Base-by-base conservation (phyloP, 768 basidiomycete species). In the Xerocomus brunneocitrinus region DNA sequence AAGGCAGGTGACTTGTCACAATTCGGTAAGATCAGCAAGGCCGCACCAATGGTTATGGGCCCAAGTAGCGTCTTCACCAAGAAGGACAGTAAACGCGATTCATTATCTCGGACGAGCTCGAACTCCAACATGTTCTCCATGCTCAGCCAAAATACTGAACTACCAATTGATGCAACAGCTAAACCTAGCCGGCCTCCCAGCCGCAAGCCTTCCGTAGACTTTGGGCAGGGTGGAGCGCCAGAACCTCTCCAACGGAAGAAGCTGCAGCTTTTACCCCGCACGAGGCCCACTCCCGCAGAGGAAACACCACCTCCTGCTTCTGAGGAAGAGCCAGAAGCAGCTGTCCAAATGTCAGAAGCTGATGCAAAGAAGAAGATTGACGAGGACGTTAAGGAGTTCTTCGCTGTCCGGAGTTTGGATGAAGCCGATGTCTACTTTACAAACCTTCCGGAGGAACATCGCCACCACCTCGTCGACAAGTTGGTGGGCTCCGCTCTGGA, bases 391-490 rank as follows among this genome's bases (percentile, higher is more conserved):
- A 91, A 90, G 71, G 92, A 98, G 75, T 89, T 92, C 75, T 93
- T 87, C 70, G 81, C 77, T 58, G 83, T 91, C 61, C 87, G 90
- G 59, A 88, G 85, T 63, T 68, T 97, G 52, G 85, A 87, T 32
- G 95, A 97, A 69, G 93, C 90, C 12, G 91, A 91, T 60, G 80
- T 80, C 25, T 95, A 94, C 75, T 93, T 95, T 73, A 77, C 80
- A 47, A 79, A 75, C 19, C 76, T 98, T 27, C 85, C 91, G 6
- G 69, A 77, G 25, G 77, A 77, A 53, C 79, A 86, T 61, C 85
- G 87, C 36, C 71, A 70, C 52, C 71, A 71, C 22, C 79, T 98
- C 30, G 82, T 95, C 57, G 83, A 89, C 63, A 85, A 84, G 69
- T 72, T 98, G 42, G 80, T 88, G 41, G 79, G 77, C 12, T 77